Conservation (phyloP, 1,139 yeast genomes). For the Lodderomyces orthopsilosis region DNA sequence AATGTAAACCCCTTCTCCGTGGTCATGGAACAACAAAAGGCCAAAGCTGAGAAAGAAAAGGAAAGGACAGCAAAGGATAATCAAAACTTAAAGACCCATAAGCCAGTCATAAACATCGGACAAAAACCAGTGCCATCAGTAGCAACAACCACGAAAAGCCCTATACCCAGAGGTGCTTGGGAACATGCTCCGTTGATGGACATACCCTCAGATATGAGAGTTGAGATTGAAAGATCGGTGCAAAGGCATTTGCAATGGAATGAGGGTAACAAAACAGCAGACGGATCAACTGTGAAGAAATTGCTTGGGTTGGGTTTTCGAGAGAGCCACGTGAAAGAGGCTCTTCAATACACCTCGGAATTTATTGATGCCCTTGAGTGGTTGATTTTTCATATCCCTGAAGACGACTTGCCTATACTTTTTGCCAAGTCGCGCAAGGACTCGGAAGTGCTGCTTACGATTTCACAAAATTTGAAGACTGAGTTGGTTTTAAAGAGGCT, state of each 20-base stretch:
- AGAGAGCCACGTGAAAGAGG: conserved; percentile 64
- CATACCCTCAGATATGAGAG: conserved; percentile 47
- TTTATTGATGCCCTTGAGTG: conserved; percentile 70
- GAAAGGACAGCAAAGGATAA: conserved; percentile 40
- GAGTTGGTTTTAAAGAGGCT: conserved; percentile 52
- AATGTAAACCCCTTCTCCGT: conserved; percentile 71
- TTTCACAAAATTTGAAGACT: conserved; percentile 41
- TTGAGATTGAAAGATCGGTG: conserved; percentile 53
- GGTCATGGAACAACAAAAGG: conserved; percentile 51
- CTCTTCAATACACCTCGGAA: conserved; percentile 56
- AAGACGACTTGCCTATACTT: conserved; percentile 78
- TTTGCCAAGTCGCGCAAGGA: conserved; percentile 48
- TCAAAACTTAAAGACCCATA: conserved; percentile 37
- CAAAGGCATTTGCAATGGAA: conserved; percentile 56
- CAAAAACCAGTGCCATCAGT: conserved; percentile 1
- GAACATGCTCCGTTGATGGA: conserved; percentile 57
- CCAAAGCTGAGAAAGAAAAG: conserved; percentile 39
- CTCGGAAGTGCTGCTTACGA: conserved; percentile 45
- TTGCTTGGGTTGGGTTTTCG: conserved; percentile 64
- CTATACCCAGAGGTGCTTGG: conserved; percentile 65
- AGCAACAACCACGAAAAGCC: not conserved
- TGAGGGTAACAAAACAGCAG: conserved; percentile 17
- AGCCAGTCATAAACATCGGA: conserved; percentile 41
- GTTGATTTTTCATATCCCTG: conserved; percentile 85
- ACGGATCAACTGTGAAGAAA: conserved; percentile 10